phyloP scores from a whole-genome alignment of 768 basidiomycete genomes.

The Boletus patriciae region DNA sequence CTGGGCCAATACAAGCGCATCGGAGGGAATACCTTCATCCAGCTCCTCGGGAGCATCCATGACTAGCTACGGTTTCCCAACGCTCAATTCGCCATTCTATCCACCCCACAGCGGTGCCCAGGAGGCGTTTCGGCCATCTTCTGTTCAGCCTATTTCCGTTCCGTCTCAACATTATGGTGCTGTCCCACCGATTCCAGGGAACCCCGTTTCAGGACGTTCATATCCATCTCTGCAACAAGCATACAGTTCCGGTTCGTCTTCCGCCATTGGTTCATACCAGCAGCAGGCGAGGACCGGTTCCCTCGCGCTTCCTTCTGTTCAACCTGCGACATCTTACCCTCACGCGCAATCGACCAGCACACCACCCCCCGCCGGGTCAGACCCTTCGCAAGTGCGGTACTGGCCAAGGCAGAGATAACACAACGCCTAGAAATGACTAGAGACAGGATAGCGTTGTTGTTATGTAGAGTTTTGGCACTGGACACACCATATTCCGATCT shows the following conservation, averaged over 20 bases:
- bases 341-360: constrained; percentile 24
- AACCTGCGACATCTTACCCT: constrained; percentile 27
- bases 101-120: constrained; percentile 41
- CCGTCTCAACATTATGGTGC: constrained; percentile 32
- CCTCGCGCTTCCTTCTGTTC: constrained; percentile 20
- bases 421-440: constrained; percentile 7
- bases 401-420: constrained; percentile 27
- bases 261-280: constrained; percentile 25
- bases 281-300: constrained; percentile 25
- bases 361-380: constrained; percentile 30
- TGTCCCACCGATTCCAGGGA: constrained; percentile 21
- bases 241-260: constrained; percentile 18
- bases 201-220: constrained; percentile 26
- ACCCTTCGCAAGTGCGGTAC: constrained; percentile 28
- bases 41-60: constrained; percentile 22
- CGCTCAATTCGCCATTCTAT: constrained; percentile 58
- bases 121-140: constrained; percentile 31
- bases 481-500: constrained; percentile 13
- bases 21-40: constrained; percentile 26
- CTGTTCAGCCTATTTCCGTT: constrained; percentile 34
- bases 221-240: constrained; percentile 31
- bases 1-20: constrained; percentile 22
- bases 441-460: constrained; percentile 5
- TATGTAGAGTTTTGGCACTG: constrained; percentile 16
- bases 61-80: constrained; percentile 44